Percentiles rank a stretch among this genome's conserved stretches.
phyloP scores from a whole-genome alignment of 257 asterid genomes.

The Penstemon barbatus region DNA sequence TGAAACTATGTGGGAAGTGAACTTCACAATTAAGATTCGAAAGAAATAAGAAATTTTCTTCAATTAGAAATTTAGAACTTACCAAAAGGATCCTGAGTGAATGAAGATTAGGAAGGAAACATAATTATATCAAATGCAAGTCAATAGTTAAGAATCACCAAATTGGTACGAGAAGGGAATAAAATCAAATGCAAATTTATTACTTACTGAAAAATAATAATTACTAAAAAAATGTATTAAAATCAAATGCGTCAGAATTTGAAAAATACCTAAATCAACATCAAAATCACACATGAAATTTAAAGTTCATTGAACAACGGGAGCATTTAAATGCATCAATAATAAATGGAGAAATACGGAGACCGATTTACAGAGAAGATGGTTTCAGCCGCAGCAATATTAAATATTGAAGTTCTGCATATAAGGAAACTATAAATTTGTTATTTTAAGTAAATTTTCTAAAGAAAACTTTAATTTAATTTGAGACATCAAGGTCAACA shows the following conservation, averaged over 20 bases:
- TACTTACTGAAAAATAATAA: not conserved
- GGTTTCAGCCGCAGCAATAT: too few species aligned
- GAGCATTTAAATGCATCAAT: not conserved
- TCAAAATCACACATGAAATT: not conserved
- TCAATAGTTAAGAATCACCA: not conserved
- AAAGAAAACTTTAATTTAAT: not conserved
- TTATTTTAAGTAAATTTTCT: not conserved
- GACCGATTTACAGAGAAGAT: not conserved
- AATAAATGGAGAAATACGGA: not conserved
- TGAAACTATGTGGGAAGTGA: too few species aligned
- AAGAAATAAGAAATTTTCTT: too few species aligned
- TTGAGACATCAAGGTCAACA: slow-evolving; percentile 1
- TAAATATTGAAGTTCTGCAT: not conserved
- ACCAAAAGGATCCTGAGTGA: not conserved
- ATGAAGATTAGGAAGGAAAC: too few species aligned
- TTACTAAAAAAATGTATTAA: not conserved
- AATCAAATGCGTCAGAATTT: not conserved
- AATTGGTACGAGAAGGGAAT: not conserved
- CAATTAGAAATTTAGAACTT: not conserved
- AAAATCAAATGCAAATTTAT: not conserved
- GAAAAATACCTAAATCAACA: not conserved
- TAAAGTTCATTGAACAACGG: not conserved
- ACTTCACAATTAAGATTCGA: too few species aligned
- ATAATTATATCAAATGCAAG: too few species aligned
- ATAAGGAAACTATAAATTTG: not conserved